Evolutionary conservation across 1,284 basidiomycete genomes (phyloP).

Genomic region (Phlebopus sp.): DNA sequence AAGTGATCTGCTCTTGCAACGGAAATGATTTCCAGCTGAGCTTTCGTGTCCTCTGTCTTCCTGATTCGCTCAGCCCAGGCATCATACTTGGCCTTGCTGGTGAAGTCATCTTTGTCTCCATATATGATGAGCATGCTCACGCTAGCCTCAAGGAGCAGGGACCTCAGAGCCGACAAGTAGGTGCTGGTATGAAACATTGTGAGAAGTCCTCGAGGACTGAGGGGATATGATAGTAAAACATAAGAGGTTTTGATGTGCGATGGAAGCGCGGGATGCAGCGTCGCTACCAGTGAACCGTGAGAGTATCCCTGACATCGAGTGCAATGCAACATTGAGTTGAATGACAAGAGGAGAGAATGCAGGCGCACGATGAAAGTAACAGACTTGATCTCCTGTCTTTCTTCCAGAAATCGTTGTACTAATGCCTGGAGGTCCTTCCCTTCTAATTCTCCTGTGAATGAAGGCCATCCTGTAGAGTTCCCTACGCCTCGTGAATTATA

Average conservation of each 20-base stretch:
- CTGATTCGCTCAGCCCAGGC: slow-evolving; percentile 49
- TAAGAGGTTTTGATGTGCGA: slow-evolving; percentile 54
- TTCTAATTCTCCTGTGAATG: slow-evolving; percentile 68
- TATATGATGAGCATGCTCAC: slow-evolving; percentile 61
- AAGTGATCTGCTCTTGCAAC: slow-evolving; percentile 48
- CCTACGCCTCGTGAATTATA: slow-evolving; percentile 80
- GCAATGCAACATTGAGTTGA: background rate
- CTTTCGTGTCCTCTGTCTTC: slow-evolving; percentile 18
- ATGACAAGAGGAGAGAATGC: slow-evolving; percentile 4
- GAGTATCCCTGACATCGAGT: slow-evolving; percentile 65
- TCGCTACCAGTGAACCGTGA: slow-evolving; percentile 70
- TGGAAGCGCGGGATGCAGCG: slow-evolving; percentile 52
- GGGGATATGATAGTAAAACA: slow-evolving; percentile 74
- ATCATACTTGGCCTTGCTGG: slow-evolving; percentile 50
- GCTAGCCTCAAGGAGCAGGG: slow-evolving; percentile 42
- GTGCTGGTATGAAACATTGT: slow-evolving; percentile 61
- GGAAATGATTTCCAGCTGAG: slow-evolving; percentile 26
- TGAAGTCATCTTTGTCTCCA: slow-evolving; percentile 75
- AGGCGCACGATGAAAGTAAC: slow-evolving; percentile 53
- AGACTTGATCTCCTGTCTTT: slow-evolving; percentile 42
- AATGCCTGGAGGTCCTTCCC: slow-evolving; percentile 63
- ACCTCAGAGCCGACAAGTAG: slow-evolving; percentile 50
- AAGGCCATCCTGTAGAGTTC: slow-evolving; percentile 63
- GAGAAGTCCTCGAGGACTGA: slow-evolving; percentile 64
- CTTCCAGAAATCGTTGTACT: slow-evolving; percentile 52